These are phyloP conservation scores for Fraxinus cuspidata DNA, from an alignment of 257 asterid species.

Conservation along the genomic window DNA sequence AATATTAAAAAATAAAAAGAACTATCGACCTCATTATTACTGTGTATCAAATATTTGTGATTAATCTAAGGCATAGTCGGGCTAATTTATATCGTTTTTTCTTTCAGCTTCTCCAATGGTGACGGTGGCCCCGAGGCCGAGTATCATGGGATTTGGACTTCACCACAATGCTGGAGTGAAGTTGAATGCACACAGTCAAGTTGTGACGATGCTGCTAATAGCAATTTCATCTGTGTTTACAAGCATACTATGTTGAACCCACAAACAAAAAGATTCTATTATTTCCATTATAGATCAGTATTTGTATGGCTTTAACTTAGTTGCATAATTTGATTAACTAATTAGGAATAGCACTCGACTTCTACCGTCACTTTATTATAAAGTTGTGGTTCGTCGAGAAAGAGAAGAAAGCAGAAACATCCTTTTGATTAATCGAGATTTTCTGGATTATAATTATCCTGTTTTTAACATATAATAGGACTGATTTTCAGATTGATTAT, in stretches of 20 bases:
- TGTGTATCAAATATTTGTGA: background rate
- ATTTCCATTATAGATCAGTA: background rate
- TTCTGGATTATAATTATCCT: no score
- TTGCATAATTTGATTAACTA: no score
- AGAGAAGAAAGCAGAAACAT: no score
- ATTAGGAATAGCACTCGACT: no score
- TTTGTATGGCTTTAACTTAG: background rate
- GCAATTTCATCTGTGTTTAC: conserved; percentile 22
- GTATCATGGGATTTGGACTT: conserved; percentile 39
- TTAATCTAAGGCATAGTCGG: background rate
- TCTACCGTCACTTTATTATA: no score
- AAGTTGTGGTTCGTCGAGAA: no score
- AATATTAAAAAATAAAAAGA: background rate
- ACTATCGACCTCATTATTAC: no score
- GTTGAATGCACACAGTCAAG: conserved; percentile 26
- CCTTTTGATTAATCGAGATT: no score
- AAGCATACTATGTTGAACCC: background rate
- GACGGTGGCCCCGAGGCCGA: conserved; percentile 39
- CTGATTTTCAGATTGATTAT: no score
- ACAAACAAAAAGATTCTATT: background rate
- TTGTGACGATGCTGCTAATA: conserved; percentile 32
- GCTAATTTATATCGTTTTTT: background rate
- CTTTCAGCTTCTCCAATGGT: conserved; percentile 58
- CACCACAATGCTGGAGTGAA: conserved; percentile 41
- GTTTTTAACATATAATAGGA: no score